A percentile compares a stretch with the other conserved stretches of the same genome.
Evolutionary conservation across 2,329 filamentous ascomycete species (phyloP).

Genomic region (Seiridium cupressi): DNA sequence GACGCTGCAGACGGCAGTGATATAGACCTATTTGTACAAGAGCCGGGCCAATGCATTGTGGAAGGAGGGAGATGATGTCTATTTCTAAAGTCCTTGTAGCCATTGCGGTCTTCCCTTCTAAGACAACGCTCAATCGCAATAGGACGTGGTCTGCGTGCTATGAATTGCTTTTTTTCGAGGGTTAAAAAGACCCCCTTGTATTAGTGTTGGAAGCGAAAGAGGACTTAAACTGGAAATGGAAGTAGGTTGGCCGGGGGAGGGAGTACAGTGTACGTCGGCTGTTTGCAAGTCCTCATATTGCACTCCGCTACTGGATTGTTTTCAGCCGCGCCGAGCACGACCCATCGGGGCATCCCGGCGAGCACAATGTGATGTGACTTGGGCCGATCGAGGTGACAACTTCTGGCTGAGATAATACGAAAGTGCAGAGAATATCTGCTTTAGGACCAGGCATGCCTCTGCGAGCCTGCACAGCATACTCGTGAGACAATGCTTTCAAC

Average conservation of each 20-base stretch:
- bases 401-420: neutral
- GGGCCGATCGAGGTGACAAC: neutral
- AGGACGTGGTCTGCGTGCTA: neutral
- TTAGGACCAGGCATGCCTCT: neutral
- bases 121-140: neutral
- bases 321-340: constrained; percentile 9
- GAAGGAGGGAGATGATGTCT: constrained; percentile 18
- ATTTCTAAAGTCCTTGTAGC: constrained; percentile 4
- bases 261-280: constrained; percentile 2
- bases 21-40: constrained; percentile 15
- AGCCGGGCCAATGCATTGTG: constrained; percentile 31
- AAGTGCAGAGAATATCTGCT: neutral
- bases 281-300: constrained; percentile 3
- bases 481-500: constrained; percentile 1
- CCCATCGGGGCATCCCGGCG: constrained; percentile 2
- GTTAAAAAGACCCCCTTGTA: neutral
- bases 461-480: constrained; percentile 2
- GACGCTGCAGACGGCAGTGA: constrained; percentile 27
- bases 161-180: neutral
- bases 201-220: neutral
- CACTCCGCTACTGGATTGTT: neutral
- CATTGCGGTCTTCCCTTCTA: neutral
- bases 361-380: neutral
- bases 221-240: neutral
- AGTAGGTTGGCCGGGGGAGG: neutral